Evolutionary conservation across 2,329 filamentous ascomycete species (phyloP).

Genomic region (Scedosporium minutisporum): DNA sequence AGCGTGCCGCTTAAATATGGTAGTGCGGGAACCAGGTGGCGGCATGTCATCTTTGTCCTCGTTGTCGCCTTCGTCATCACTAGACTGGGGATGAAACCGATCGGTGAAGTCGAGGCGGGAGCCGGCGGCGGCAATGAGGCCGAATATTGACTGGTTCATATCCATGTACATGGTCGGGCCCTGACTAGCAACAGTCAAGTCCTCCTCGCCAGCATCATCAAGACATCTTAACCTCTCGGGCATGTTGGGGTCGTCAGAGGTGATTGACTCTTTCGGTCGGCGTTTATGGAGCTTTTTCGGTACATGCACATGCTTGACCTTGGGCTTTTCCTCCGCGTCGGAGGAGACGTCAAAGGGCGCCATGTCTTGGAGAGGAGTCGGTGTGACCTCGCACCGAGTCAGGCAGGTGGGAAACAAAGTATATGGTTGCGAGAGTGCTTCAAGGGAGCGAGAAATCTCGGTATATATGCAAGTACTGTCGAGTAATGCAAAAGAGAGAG

Average conservation of each 20-base stretch:
- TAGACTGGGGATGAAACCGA: constrained; percentile 68
- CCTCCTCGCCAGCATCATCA: constrained; percentile 39
- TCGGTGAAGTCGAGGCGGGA: constrained; percentile 74
- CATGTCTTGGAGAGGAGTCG: not conserved
- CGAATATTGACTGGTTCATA: constrained; percentile 92
- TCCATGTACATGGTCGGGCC: constrained; percentile 49
- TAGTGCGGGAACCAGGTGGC: constrained; percentile 1
- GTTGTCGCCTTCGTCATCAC: constrained; percentile 68
- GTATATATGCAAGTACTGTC: too few relatives aligned
- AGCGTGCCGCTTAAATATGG: constrained; percentile 2
- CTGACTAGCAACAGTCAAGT: constrained; percentile 32
- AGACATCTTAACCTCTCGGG: constrained; percentile 43
- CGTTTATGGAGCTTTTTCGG: constrained; percentile 5
- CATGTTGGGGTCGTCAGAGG: constrained; percentile 24
- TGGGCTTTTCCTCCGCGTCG: not conserved
- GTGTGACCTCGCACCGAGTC: not conserved
- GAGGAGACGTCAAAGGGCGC: not conserved
- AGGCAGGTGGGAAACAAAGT: not conserved
- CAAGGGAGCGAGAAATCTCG: not conserved
- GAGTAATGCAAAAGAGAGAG: too few relatives aligned
- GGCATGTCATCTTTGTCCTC: constrained; percentile 7
- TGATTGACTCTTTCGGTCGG: not conserved
- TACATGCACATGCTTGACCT: constrained; percentile 2
- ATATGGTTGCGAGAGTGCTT: not conserved
- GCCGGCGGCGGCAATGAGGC: constrained; percentile 80